Evolutionary conservation across 2,329 filamentous ascomycete species (phyloP).

Genomic region (Zymoseptoria ardabiliae): DNA sequence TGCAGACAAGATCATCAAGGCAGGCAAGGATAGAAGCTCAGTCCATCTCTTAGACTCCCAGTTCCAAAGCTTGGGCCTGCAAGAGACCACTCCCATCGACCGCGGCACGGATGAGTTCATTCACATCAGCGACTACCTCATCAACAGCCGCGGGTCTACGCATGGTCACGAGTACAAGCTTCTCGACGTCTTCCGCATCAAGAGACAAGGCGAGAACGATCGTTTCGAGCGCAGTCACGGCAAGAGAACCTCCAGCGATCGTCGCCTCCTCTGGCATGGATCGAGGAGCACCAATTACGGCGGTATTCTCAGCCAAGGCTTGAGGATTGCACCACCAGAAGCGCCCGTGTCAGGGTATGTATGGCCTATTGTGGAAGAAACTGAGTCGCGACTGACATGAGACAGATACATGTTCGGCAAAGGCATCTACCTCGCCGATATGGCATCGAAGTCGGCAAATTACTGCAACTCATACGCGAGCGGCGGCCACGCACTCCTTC

Average conservation of each 20-base stretch:
- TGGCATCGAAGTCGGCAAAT: slow-evolving; percentile 77
- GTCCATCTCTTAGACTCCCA: slow-evolving; percentile 64
- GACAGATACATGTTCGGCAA: slow-evolving; percentile 67
- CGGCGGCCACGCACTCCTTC: slow-evolving; percentile 61
- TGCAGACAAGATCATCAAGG: slow-evolving; percentile 68
- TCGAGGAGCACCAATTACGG: slow-evolving; percentile 77
- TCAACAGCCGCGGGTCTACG: slow-evolving; percentile 58
- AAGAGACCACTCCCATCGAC: slow-evolving; percentile 68
- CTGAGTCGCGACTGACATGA: slow-evolving; percentile 80
- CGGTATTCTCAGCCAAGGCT: slow-evolving; percentile 78
- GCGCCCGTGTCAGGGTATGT: slow-evolving; percentile 52
- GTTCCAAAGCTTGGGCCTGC: slow-evolving; percentile 61
- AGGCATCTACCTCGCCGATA: slow-evolving; percentile 81
- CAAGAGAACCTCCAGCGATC: slow-evolving; percentile 52
- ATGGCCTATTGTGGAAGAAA: slow-evolving; percentile 39
- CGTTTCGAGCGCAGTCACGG: slow-evolving; percentile 57
- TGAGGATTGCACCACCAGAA: slow-evolving; percentile 82
- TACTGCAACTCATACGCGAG: slow-evolving; percentile 52
- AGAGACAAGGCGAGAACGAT: slow-evolving; percentile 63
- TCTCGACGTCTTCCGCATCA: slow-evolving; percentile 73
- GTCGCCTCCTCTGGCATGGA: slow-evolving; percentile 80
- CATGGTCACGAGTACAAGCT: slow-evolving; percentile 57
- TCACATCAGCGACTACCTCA: slow-evolving; percentile 60
- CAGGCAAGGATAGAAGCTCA: slow-evolving; percentile 37
- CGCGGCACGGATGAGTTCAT: slow-evolving; percentile 54